phyloP scores from a whole-genome alignment of 2,329 filamentous ascomycete genomes.

The Camillea tinctor region DNA sequence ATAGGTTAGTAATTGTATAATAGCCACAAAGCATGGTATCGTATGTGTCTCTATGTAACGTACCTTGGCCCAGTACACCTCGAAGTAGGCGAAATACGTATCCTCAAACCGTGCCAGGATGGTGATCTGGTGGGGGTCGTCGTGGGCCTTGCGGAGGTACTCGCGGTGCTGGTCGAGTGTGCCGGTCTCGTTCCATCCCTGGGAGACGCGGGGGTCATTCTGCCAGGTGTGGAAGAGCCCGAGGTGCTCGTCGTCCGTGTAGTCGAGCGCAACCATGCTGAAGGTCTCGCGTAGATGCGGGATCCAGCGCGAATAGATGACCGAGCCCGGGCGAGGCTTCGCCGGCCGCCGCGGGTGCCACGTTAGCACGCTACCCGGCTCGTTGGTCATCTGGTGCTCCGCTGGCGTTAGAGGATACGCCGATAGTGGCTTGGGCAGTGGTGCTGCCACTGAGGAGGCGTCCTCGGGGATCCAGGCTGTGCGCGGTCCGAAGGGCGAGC shows the following conservation, averaged over 20 bases:
- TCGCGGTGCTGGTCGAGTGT: constrained; percentile 71
- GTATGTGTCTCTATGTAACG: constrained; percentile 9
- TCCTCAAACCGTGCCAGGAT: constrained; percentile 72
- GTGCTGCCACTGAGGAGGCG: constrained; percentile 23
- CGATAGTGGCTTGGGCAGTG: constrained; percentile 39
- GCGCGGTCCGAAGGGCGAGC: constrained; percentile 64
- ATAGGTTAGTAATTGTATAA: not conserved
- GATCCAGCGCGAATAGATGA: constrained; percentile 77
- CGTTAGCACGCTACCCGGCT: constrained; percentile 30
- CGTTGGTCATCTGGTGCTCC: constrained; percentile 44
- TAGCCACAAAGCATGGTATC: no score
- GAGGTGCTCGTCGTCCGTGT: constrained; percentile 61
- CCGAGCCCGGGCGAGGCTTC: constrained; percentile 68
- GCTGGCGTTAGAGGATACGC: constrained; percentile 50
- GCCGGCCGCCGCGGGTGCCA: constrained; percentile 70
- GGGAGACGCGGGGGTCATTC: constrained; percentile 77
- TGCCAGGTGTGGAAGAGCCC: constrained; percentile 76
- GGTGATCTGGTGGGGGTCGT: constrained; percentile 69
- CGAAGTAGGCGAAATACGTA: constrained; percentile 72
- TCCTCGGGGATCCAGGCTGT: constrained; percentile 58
- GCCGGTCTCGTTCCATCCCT: constrained; percentile 78
- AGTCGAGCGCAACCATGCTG: constrained; percentile 74
- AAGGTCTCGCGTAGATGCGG: constrained; percentile 75
- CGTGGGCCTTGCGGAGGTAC: constrained; percentile 67
- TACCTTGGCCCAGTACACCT: constrained; percentile 73